These are phyloP conservation scores for Apiospora koreana DNA, from an alignment of 2,329 filamentous ascomycete genomes.

Conservation along the genomic window DNA sequence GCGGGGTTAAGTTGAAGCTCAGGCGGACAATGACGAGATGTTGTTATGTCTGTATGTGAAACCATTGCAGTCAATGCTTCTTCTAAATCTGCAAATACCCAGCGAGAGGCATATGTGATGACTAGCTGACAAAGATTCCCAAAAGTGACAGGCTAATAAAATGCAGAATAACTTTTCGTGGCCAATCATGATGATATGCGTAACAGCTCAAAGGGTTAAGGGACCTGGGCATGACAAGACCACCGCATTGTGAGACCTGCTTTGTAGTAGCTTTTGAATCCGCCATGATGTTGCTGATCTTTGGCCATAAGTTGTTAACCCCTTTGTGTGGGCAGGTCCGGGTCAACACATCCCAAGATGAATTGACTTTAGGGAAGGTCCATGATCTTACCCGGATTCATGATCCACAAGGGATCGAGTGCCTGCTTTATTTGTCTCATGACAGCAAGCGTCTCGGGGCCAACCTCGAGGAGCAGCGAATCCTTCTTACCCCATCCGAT, in stretches of 20 bases:
- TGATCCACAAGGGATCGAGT: constrained; percentile 81
- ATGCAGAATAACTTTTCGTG: not conserved
- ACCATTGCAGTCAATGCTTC: not conserved
- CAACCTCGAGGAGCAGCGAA: constrained; percentile 76
- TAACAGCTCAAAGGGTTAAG: not conserved
- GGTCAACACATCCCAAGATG: not conserved
- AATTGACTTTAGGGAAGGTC: constrained; percentile 48
- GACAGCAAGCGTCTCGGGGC: constrained; percentile 75
- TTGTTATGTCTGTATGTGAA: not conserved
- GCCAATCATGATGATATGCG: not conserved
- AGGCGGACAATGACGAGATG: not conserved
- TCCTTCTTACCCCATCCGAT: constrained; percentile 86
- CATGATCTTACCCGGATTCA: constrained; percentile 94
- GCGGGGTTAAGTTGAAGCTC: too few relatives aligned
- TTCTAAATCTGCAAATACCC: not conserved
- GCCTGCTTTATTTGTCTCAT: constrained; percentile 85
- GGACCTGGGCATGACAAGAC: not conserved
- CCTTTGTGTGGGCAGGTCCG: too few relatives aligned
- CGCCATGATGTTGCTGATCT: not conserved
- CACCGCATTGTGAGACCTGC: not conserved
- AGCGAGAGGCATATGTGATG: not conserved
- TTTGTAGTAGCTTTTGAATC: not conserved
- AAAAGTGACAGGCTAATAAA: not conserved
- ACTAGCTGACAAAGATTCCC: not conserved
- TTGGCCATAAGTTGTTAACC: not conserved